These are phyloP conservation scores for Zygosaccharomyces kombuchaensis DNA, from an alignment of 805 yeast genomes.

Conservation along the genomic window DNA sequence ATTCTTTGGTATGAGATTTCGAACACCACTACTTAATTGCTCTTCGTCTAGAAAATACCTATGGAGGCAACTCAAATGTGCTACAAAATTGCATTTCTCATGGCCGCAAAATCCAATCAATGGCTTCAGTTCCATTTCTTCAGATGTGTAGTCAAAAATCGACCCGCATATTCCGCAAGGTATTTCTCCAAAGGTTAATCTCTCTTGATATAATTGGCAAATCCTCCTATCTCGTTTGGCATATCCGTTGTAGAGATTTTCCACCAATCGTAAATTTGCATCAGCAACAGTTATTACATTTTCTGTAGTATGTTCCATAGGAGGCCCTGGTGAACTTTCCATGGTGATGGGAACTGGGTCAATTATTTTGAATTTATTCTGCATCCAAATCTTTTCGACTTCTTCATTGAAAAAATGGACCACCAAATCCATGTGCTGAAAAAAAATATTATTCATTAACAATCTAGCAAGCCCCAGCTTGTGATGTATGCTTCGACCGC, in stretches of 20 bases:
- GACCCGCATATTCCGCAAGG: constrained; percentile 35
- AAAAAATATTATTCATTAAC: constrained; percentile 42
- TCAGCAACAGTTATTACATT: constrained; percentile 15
- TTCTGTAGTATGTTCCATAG: constrained; percentile 8
- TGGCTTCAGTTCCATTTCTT: constrained; percentile 29
- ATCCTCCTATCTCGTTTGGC: constrained; percentile 11
- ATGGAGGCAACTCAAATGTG: constrained; percentile 43
- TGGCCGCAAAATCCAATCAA: constrained; percentile 36
- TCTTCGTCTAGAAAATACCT: constrained; percentile 18
- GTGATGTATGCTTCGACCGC: constrained; percentile 42
- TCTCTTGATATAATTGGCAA: constrained; percentile 18
- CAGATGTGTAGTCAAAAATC: constrained; percentile 36
- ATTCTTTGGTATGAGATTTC: constrained; percentile 26
- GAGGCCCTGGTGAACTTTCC: constrained; percentile 7
- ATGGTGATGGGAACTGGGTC: not conserved
- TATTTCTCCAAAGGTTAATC: constrained; percentile 22
- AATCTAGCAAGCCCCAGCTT: constrained; percentile 46
- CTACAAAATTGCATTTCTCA: constrained; percentile 30
- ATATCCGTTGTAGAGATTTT: constrained; percentile 22
- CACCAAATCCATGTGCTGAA: constrained; percentile 42
- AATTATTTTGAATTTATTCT: constrained; percentile 19
- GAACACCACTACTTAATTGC: constrained; percentile 11
- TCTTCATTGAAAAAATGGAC: constrained; percentile 43
- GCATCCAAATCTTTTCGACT: constrained; percentile 21
- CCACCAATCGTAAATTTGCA: constrained; percentile 28